Conservation (phyloP, 306 rosid species). For the Trifolium dubium region DNA sequence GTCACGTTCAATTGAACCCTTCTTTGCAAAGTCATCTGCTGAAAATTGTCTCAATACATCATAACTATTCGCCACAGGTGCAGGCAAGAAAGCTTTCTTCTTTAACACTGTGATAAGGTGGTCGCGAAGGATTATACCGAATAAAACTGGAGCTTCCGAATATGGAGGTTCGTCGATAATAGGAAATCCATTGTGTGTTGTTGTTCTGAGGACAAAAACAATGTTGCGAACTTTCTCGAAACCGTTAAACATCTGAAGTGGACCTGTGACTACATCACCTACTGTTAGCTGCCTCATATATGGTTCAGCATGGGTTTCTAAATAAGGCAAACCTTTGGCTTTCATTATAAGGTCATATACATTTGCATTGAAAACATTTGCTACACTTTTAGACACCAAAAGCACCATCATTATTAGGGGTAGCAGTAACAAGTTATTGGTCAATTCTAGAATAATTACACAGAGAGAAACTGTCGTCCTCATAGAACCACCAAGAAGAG, state of each 20-base stretch:
- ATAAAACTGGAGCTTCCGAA: conserved; percentile 64
- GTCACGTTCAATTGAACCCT: conserved; percentile 57
- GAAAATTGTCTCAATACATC: conserved; percentile 55
- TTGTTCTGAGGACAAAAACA: conserved; percentile 64
- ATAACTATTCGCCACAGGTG: conserved; percentile 44
- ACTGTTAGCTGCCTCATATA: conserved; percentile 91
- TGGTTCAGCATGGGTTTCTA: conserved; percentile 85
- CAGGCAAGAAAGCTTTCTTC: conserved; percentile 65
- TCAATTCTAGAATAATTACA: conserved; percentile 86
- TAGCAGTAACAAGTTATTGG: conserved; percentile 80
- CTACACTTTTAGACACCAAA: conserved; percentile 84
- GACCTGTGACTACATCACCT: conserved; percentile 78
- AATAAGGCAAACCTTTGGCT: conserved; percentile 91
- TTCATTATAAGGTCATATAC: conserved; percentile 91
- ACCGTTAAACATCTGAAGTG: conserved; percentile 79
- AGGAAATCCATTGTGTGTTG: conserved; percentile 90
- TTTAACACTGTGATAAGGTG: conserved; percentile 79
- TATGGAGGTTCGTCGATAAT: conserved; percentile 79
- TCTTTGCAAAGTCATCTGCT: conserved; percentile 74
- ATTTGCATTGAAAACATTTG: conserved; percentile 80
- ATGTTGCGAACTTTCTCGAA: conserved; percentile 82
- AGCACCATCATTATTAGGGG: conserved; percentile 93
- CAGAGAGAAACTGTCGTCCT: conserved; percentile 91
- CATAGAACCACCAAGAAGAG: conserved; percentile 94
- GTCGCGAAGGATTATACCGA: conserved; percentile 77